phyloP scores from a whole-genome alignment of 1,284 basidiomycete species.

The Ceratobasidium sp. region DNA sequence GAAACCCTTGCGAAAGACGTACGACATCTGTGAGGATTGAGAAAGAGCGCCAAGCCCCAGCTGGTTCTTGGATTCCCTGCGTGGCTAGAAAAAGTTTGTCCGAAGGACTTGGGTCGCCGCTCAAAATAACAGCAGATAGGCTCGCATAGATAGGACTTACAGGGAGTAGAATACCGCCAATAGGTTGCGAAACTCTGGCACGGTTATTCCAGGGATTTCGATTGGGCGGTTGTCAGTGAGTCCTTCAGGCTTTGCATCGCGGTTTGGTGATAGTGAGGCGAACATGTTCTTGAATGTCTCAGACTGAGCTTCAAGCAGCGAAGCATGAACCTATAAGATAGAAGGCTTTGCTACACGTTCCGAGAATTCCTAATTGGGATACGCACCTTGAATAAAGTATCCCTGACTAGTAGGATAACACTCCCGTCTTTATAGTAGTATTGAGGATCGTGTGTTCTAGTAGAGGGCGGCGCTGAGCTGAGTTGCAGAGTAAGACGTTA shows the following conservation, averaged over 20 bases:
- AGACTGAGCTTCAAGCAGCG: not conserved
- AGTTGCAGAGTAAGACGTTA: no score
- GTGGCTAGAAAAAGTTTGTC: not conserved
- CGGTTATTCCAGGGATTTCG: not conserved
- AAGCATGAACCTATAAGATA: not conserved
- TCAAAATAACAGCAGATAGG: not conserved
- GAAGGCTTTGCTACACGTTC: no score
- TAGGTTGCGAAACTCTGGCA: not conserved
- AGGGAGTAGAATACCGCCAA: not conserved
- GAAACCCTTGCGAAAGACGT: not conserved
- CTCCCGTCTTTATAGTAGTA: constrained; percentile 30
- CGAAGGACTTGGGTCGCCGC: not conserved
- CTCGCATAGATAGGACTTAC: not conserved
- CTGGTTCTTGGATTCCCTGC: not conserved
- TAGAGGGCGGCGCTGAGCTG: not conserved
- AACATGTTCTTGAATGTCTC: not conserved
- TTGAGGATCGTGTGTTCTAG: not conserved
- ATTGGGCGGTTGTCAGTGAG: not conserved
- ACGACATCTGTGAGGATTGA: not conserved
- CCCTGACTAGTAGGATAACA: not conserved
- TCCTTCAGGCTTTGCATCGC: not conserved
- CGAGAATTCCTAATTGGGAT: no score
- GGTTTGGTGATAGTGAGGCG: not conserved
- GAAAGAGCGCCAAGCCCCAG: not conserved
- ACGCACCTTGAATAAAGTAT: constrained; percentile 10